Conservation (phyloP, 805 yeast species). For the Candida fluviatilis region DNA sequence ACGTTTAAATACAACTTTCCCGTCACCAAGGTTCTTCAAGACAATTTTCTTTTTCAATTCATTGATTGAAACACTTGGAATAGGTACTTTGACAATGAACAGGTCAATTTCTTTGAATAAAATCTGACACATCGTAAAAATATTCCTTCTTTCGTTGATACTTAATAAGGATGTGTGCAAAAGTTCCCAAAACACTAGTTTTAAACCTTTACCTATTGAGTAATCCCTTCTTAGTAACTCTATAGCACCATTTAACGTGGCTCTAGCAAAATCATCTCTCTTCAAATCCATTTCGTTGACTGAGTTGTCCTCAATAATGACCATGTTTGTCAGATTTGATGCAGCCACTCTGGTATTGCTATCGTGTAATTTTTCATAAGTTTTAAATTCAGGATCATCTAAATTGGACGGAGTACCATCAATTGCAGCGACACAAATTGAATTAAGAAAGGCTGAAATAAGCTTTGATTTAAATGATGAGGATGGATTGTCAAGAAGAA, state of each 20-base stretch:
- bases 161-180: constrained; percentile 60
- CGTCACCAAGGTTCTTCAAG: constrained; percentile 51
- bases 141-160: constrained; percentile 52
- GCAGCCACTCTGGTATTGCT: constrained; percentile 14
- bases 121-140: constrained; percentile 64
- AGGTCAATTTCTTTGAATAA: constrained; percentile 60
- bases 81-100: constrained; percentile 55
- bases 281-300: constrained; percentile 44
- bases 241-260: constrained; percentile 60
- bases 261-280: constrained; percentile 63
- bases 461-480: constrained; percentile 48
- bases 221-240: constrained; percentile 60
- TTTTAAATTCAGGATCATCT: constrained; percentile 63
- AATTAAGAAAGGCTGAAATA: constrained; percentile 41
- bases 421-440: constrained; percentile 65
- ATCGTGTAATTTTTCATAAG: constrained; percentile 24
- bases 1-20: constrained; percentile 55
- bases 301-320: constrained; percentile 55
- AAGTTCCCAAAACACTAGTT: constrained; percentile 61
- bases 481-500: constrained; percentile 51
- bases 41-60: constrained; percentile 53
- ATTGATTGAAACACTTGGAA: constrained; percentile 54
- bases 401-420: constrained; percentile 54
- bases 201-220: constrained; percentile 53
- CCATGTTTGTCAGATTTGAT: constrained; percentile 30